Evolutionary conservation across 2,329 filamentous ascomycete genomes (phyloP), one percentile per base, ranked within the genome.

Genomic region (Phyllosticta ampelicida): DNA sequence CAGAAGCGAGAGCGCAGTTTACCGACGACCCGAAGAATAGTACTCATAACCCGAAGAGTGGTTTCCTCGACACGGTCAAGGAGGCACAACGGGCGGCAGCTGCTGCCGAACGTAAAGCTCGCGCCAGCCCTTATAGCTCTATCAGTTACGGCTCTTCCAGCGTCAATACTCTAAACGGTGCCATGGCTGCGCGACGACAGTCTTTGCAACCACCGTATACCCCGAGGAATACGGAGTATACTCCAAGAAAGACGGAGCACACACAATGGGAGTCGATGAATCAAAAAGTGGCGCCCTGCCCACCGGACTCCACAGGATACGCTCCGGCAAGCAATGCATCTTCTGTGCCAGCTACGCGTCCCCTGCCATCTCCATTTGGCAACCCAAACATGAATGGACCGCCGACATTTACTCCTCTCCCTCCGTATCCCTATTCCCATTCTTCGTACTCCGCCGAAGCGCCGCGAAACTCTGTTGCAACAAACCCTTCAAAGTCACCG

Each of bases 1-100:
- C 92, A 6, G 92, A 97, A 67, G 87, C 90, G 56, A 90, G 86
- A 71, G 86, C 90, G 23, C 90, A 95, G 70, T 99, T 94, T 73
- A 95, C 91, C 4, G 88, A 94, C 66, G 85, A 95, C 72, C 82
- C 80, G 50, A 75, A 73, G 60, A 77, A 76, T 60, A 78, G 73
- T n/a, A 75, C 75, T 51, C 80, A 89, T 70, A 89, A 89, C 60
- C 74, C 79, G 1, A 85, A 81, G 72, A 85, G 84, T 63, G 87
- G 86, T 68, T 91, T 86, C 71, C 71, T 90, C 68, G 86, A 89
- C 51, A 85, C 86, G 1, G 75, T 90, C 55, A 73, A 73, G 59
- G 71, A 73, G 36, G 68, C 72, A 6, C 64, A 65, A 53, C 66
- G 66, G n/a, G 64, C 67, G 16, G 21, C 29, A 18, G 53, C 51